Evolutionary conservation across 148 eudicot genomes (phyloP), one percentile per base, ranked within the genome.

Genomic region (Polygonum aviculare): DNA sequence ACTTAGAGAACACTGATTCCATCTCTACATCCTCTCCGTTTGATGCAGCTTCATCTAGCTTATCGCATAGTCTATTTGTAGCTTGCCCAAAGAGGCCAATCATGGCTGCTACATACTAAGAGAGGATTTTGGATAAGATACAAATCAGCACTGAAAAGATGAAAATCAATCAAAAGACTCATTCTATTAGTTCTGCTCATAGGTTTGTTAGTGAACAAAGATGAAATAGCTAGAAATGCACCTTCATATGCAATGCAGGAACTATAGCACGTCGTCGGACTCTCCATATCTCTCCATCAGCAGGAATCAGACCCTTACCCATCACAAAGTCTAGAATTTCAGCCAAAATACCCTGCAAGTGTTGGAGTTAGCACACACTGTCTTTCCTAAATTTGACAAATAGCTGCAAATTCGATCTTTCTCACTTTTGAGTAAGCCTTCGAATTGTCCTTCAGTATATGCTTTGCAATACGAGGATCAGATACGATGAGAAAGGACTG

Each of bases 231-330:
- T 50, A 59, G 33, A 60, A 40, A 49, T 59, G 75, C 80, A 93
- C 99, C 92, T 96, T 93, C 77, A 78, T 96, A 88, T 96, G 99
- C 80, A 96, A 85, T 60, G 99, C 94, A 74, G 99, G 99, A 60
- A 96, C 99, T 74, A 96, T 91, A 77, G 89, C 94, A 72, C 99
- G 97, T 82, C 99, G 83, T 76, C 99, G 86, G 10, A 80, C 87
- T 77, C 98, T 94, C 99, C 99, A 96, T 77, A 87, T 85, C 86
- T 96, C 99, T 73, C 98, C 99, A 79, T 96, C 98, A 76, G 99
- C 99, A 70, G 99, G 99, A 60, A 95, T 95, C 71, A 95, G 94
- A 76, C 99, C 99, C 79, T 86, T 95, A 12, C 99, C 99, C 99
- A 95, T 95, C 78, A 95, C 99, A 85, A 95, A 95, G 14, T 95